Percentiles rank a stretch among this genome's conserved stretches.
Evolutionary conservation across 2,329 filamentous ascomycete genomes (phyloP).

Genomic region (Botrytis squamosa): DNA sequence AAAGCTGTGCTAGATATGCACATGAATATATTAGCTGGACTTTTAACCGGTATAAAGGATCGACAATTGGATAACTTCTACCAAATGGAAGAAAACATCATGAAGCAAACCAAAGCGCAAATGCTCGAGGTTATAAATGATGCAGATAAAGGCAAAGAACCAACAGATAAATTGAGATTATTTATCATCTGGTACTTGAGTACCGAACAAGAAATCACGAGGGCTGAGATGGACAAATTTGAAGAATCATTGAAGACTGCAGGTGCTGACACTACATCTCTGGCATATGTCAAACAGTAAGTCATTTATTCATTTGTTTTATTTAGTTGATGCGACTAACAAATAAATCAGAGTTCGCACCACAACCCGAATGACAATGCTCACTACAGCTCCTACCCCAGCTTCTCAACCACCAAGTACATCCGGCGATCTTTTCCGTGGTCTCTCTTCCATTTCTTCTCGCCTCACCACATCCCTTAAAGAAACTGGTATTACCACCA

Average conservation of each 20-base stretch:
- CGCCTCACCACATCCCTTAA: conserved; percentile 92
- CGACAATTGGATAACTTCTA: conserved; percentile 95
- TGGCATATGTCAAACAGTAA: conserved; percentile 84
- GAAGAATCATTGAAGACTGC: conserved; percentile 76
- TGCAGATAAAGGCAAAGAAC: conserved; percentile 74
- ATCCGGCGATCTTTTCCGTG: conserved; percentile 77
- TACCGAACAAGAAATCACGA: conserved; percentile 82
- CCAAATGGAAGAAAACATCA: conserved; percentile 88
- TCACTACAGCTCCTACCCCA: conserved; percentile 72
- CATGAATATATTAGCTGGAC: conserved; percentile 91
- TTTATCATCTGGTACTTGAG: conserved; percentile 98
- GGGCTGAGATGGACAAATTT: conserved; percentile 80
- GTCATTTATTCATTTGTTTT: conserved; percentile 37
- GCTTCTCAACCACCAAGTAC: conserved; percentile 56
- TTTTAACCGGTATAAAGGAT: conserved; percentile 80
- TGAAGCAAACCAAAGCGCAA: conserved; percentile 86
- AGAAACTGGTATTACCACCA: conserved; percentile 78
- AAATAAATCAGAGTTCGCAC: conserved; percentile 67
- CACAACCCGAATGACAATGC: conserved; percentile 97
- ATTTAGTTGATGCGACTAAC: conserved; percentile 15
- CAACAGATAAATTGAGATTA: conserved; percentile 84
- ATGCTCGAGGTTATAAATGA: conserved; percentile 85
- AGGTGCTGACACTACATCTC: conserved; percentile 72
- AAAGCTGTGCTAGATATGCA: conserved; percentile 97
- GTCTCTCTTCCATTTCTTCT: conserved; percentile 88